A percentile compares a stretch with the other conserved stretches of the same genome.
Conservation (phyloP, 768 basidiomycete genomes). For the Gelatoporia subvermispora region DNA sequence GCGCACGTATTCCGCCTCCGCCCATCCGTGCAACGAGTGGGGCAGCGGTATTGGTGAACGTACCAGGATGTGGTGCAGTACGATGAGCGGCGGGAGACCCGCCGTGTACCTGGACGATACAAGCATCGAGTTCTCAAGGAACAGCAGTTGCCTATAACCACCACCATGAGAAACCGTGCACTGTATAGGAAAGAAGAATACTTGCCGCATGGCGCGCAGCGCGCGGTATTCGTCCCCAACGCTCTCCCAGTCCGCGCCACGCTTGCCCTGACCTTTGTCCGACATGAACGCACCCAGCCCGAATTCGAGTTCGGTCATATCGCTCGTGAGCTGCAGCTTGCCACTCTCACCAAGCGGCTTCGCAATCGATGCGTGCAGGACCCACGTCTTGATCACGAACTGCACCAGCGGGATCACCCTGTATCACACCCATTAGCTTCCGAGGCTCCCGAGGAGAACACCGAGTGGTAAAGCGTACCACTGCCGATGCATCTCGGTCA, state of each 20-base stretch:
- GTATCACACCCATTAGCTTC: background rate
- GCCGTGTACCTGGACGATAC: conserved; percentile 60
- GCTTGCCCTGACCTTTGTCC: conserved; percentile 45
- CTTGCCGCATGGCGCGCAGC: conserved; percentile 81
- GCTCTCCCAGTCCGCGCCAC: conserved; percentile 62
- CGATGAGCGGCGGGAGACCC: conserved; percentile 81
- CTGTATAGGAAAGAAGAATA: background rate
- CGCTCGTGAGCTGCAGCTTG: conserved; percentile 89
- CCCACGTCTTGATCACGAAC: conserved; percentile 79
- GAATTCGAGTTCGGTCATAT: conserved; percentile 97
- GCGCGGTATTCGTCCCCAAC: conserved; percentile 86
- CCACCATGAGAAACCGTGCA: background rate
- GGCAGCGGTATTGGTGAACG: conserved; percentile 83
- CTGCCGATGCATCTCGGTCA: conserved; percentile 65
- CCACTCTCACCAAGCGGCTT: conserved; percentile 88
- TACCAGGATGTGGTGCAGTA: conserved; percentile 90
- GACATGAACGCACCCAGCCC: conserved; percentile 75
- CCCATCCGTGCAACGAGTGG: conserved; percentile 88
- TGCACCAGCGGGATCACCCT: conserved; percentile 51
- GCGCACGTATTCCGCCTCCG: conserved; percentile 91
- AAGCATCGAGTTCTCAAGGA: conserved; percentile 75
- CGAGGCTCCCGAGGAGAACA: too few species aligned
- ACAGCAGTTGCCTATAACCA: conserved; percentile 68
- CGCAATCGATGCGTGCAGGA: conserved; percentile 91
- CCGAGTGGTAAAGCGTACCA: conserved; percentile 68